Percentiles rank a stretch among this genome's conserved stretches.
Conservation (phyloP, 2,329 filamentous ascomycete species). For the Stemphylium vesicarium region DNA sequence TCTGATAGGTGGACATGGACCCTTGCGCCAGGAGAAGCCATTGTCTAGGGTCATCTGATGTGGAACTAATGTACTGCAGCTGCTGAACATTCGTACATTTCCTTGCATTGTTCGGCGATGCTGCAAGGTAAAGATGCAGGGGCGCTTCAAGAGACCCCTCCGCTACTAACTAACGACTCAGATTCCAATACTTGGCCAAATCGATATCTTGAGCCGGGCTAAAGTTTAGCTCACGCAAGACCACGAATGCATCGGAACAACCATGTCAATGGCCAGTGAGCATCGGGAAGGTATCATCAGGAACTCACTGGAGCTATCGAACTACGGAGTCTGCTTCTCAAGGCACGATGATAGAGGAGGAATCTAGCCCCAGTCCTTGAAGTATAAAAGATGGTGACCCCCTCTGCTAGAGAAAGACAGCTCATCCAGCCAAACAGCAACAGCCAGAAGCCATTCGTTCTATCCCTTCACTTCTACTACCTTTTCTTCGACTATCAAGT, state of each 20-base stretch:
- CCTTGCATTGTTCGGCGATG: too few relatives aligned
- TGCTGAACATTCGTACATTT: too few relatives aligned
- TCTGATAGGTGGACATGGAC: neutral
- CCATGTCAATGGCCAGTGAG: neutral
- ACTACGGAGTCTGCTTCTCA: too few relatives aligned
- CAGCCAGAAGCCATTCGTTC: neutral
- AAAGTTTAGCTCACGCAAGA: neutral
- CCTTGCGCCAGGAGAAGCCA: too few relatives aligned
- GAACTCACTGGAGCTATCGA: neutral
- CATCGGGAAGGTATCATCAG: slow-evolving; percentile 6
- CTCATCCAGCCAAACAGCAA: neutral
- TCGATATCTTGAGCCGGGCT: neutral
- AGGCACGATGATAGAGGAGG: neutral
- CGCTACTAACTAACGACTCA: too few relatives aligned
- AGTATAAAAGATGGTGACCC: neutral
- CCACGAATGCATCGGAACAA: neutral
- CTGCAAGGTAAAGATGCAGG: too few relatives aligned
- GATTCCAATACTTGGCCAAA: neutral
- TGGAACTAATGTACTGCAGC: too few relatives aligned
- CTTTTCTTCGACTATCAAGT: neutral
- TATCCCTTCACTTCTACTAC: neutral
- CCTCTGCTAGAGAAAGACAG: neutral
- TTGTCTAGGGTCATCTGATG: too few relatives aligned
- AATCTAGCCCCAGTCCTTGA: neutral
- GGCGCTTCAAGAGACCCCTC: too few relatives aligned